Evolutionary conservation across 345 rosid species (phyloP), one percentile per base, ranked within the genome.

Genomic region (Euphorbia pulcherrima): DNA sequence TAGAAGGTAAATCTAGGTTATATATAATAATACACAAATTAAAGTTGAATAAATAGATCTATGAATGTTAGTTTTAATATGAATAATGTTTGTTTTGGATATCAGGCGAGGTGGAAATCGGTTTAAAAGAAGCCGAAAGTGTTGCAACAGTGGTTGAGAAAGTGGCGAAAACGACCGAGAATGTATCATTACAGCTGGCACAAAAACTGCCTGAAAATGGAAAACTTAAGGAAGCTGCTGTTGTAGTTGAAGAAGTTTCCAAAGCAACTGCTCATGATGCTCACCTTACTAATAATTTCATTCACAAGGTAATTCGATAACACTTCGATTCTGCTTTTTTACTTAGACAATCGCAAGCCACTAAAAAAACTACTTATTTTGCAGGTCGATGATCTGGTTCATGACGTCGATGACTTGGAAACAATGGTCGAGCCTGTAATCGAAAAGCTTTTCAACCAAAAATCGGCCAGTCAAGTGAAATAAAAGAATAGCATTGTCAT

Each of bases 261-360:
- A 82, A 92, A 68, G 84, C 64, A 71, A 64, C 90, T 21, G 91
- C 87, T 14, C 82, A 86, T 1, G 90, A 88, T 44, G 96, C 93
- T 62, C 87, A 78, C 11, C 17, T 66, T 21, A 77, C 92, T 0
- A 37, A 61, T 12, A 75, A 77, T 33, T 53, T 88, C 68, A 61
- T 87, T 75, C 96, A 81, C 55, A 80, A 88, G 92, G 96, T 88
- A 79, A 48, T 8, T 8, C n/a, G n/a, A n/a, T n/a, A n/a, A n/a
- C n/a, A n/a, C n/a, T n/a, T n/a, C n/a, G n/a, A n/a, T n/a, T n/a
- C n/a, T n/a, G n/a, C n/a, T n/a, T n/a, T n/a, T n/a, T n/a, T n/a
- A n/a, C n/a, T n/a, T n/a, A n/a, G n/a, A n/a, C n/a, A n/a, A n/a
- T n/a, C n/a, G n/a, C n/a, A n/a, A n/a, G n/a, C n/a, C n/a, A n/a